Base-by-base conservation (phyloP, 345 rosid genomes). In the Laguncularia racemosa region DNA sequence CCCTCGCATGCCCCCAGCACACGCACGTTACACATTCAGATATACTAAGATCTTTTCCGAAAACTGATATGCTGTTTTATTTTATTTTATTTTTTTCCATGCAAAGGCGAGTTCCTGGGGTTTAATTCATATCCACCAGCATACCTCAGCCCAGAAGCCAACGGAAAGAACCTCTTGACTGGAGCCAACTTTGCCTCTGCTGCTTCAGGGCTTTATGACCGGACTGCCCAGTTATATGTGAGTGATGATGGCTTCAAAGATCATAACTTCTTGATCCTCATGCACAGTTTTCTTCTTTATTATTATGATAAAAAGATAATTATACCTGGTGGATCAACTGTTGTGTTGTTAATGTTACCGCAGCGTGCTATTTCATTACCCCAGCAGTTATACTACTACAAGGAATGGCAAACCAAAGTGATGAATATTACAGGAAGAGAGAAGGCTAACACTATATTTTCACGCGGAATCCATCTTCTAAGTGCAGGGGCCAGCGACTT, bases 141-240 rank as follows among this genome's bases (percentile, higher is more conserved):
- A 50, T 80, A 78, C 81, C 89, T 89, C 40, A 83, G 86, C 74
- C 77, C 58, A 62, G 86, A 86, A 54, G 88, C 93, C 60, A 69
- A 57, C 12, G 83, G 79, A 44, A 60, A 67, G 17, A 73, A 63
- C 60, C 67, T 92, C 62, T 63, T 89, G 58, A 84, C 66, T 1
- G 98, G 93, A 50, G 93, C 75, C 58, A 92, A 86, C 83, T 92
- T 92, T 48, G 96, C 96, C 55, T 89, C 96, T 1, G 96, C 86
- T 55, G 84, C 91, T 65, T 92, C 95, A 49, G 98, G 96, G 53
- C 77, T 70, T 16, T 48, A 19, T 4, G 67, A 55, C 46, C 54
- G 60, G 11, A 91, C 97, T 38, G 76, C 96, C 53, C 77, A 69
- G 53, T 66, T 82, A 74, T 91, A 82, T 67, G 95, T 85, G 74